A percentile compares a stretch with the other conserved stretches of the same genome.
Conservation (phyloP, 139 green algal species). For the Penium margaritaceum region DNA sequence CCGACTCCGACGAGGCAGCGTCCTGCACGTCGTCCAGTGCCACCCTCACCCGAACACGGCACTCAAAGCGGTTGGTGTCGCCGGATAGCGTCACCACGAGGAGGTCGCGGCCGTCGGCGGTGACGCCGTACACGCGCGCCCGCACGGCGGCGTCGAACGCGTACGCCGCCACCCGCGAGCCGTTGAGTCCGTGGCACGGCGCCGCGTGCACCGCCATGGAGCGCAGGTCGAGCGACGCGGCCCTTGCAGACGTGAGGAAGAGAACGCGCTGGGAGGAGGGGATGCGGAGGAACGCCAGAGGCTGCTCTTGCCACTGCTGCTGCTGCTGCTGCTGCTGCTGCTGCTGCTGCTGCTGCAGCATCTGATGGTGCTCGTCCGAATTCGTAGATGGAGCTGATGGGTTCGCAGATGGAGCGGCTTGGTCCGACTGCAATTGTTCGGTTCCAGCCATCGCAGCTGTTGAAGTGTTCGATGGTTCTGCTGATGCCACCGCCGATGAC, state of each 20-base stretch:
- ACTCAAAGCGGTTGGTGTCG: constrained; percentile 22
- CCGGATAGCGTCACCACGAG: constrained; percentile 9
- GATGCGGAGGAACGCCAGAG: constrained; percentile 19
- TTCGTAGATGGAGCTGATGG: too few species aligned
- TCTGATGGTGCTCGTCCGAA: too few species aligned
- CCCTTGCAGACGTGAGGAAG: constrained; percentile 23
- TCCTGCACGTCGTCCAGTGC: too few species aligned
- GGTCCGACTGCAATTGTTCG: too few species aligned
- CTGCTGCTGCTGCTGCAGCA: neutral
- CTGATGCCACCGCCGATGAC: neutral
- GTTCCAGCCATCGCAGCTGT: too few species aligned
- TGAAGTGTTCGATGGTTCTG: too few species aligned
- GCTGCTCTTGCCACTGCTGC: neutral
- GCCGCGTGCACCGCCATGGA: constrained; percentile 1
- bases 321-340: neutral
- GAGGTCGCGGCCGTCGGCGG: neutral
- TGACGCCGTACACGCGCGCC: constrained; percentile 18
- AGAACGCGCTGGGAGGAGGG: constrained; percentile 22
- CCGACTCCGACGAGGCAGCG: too few species aligned
- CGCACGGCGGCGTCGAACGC: constrained; percentile 21
- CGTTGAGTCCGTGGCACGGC: constrained; percentile 22
- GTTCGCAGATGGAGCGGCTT: too few species aligned
- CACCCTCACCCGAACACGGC: constrained; percentile 20
- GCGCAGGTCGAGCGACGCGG: constrained; percentile 25
- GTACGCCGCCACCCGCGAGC: constrained; percentile 21